phyloP scores from a whole-genome alignment of 176 grass and related monocot genomes.

The Rhynchospora breviuscula region DNA sequence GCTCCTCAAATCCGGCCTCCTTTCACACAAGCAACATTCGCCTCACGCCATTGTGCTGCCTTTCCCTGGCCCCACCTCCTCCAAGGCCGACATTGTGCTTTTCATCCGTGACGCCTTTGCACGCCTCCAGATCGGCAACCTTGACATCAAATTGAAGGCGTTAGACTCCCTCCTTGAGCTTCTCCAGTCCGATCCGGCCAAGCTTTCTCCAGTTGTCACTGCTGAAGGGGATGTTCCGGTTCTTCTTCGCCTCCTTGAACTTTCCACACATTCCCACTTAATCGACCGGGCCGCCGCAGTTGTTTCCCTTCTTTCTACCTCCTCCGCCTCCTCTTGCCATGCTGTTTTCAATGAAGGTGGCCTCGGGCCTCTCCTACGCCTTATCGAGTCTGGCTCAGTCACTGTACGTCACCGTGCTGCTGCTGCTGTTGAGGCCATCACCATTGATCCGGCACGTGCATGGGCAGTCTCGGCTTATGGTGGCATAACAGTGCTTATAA shows the following conservation, averaged over 20 bases:
- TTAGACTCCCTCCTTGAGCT: slow-evolving; percentile 57
- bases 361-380: slow-evolving; percentile 62
- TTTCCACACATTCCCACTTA: slow-evolving; percentile 54
- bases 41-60: slow-evolving; percentile 63
- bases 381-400: slow-evolving; percentile 49
- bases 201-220: slow-evolving; percentile 44
- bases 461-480: slow-evolving; percentile 81
- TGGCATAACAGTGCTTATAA: slow-evolving; percentile 53
- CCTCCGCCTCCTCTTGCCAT: slow-evolving; percentile 50
- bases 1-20: slow-evolving; percentile 41
- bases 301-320: slow-evolving; percentile 41
- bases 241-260: slow-evolving; percentile 71
- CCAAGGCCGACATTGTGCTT: slow-evolving; percentile 42
- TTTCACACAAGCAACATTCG: slow-evolving; percentile 15
- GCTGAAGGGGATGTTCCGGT: slow-evolving; percentile 43
- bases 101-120: slow-evolving; percentile 76
- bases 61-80: slow-evolving; percentile 38
- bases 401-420: slow-evolving; percentile 44
- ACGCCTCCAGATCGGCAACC: slow-evolving; percentile 74
- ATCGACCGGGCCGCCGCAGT: slow-evolving; percentile 43
- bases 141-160: slow-evolving; percentile 76
- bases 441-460: slow-evolving; percentile 36
- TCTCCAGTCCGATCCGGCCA: slow-evolving; percentile 34
- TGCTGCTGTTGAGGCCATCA: slow-evolving; percentile 52
- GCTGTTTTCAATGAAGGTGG: slow-evolving; percentile 70